Conservation (phyloP, 805 yeast genomes). For the Groenewaldozyma tartarivorans region DNA sequence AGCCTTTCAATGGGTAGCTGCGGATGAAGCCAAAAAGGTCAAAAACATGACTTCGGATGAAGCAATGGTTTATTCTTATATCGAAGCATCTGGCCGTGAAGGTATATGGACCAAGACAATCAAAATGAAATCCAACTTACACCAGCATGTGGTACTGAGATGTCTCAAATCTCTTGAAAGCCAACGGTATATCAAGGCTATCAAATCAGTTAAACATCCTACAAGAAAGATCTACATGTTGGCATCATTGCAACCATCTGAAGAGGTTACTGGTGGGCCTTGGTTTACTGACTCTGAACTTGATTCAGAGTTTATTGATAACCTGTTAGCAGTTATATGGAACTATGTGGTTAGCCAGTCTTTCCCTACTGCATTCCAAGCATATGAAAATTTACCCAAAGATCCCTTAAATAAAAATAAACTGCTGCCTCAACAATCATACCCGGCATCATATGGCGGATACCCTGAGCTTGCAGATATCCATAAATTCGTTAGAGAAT, state of each 20-base stretch:
- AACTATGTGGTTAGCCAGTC: constrained; percentile 68
- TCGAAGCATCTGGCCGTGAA: constrained; percentile 87
- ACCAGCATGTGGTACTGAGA: constrained; percentile 81
- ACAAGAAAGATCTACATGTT: constrained; percentile 95
- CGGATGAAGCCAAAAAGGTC: constrained; percentile 66
- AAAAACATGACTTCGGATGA: constrained; percentile 78
- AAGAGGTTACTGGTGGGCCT: constrained; percentile 97
- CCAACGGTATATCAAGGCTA: constrained; percentile 76
- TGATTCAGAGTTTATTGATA: constrained; percentile 87
- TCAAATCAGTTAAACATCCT: constrained; percentile 83
- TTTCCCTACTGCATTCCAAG: constrained; percentile 56
- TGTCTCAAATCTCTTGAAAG: constrained; percentile 72
- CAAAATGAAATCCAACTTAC: constrained; percentile 78
- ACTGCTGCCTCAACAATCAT: constrained; percentile 31
- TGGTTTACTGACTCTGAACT: constrained; percentile 97
- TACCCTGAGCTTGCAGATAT: constrained; percentile 69
- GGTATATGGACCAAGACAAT: constrained; percentile 95
- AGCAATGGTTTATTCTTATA: constrained; percentile 80
- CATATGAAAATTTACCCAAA: constrained; percentile 14
- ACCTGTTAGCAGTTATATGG: constrained; percentile 79
- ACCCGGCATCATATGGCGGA: constrained; percentile 48
- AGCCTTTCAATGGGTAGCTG: constrained; percentile 65
- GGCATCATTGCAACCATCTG: constrained; percentile 84
- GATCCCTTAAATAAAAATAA: constrained; percentile 21
- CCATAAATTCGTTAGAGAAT: constrained; percentile 57